These are phyloP conservation scores for Tripterygium wilfordii DNA, from an alignment of 177 flowering plant species.

Conservation along the genomic window DNA sequence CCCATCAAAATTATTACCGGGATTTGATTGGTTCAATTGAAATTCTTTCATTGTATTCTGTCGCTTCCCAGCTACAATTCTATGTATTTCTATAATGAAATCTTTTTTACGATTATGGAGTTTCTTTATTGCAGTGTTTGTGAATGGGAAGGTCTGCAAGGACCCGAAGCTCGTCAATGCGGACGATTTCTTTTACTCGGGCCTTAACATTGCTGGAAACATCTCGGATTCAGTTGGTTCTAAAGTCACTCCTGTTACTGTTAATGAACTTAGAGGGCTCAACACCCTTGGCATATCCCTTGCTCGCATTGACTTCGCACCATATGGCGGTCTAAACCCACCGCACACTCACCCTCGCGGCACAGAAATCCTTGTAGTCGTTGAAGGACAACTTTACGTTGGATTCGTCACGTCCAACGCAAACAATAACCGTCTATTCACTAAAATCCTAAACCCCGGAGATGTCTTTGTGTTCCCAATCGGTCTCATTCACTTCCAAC, in stretches of 20 bases:
- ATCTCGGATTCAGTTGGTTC: too few species aligned
- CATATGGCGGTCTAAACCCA: neutral
- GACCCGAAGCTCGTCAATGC: neutral
- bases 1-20: too few species aligned
- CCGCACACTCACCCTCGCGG: neutral
- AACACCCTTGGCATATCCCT: neutral
- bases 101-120: too few species aligned
- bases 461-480: conserved; percentile 5
- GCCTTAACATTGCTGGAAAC: too few species aligned
- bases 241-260: neutral
- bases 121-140: too few species aligned
- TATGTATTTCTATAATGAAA: too few species aligned
- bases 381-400: neutral
- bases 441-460: neutral
- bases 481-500: conserved; percentile 3
- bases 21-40: too few species aligned
- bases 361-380: neutral
- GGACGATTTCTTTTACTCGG: too few species aligned
- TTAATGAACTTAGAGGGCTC: neutral
- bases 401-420: conserved; percentile 12
- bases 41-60: too few species aligned
- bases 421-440: neutral
- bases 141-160: conserved; percentile 6
- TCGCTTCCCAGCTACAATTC: too few species aligned
- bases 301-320: neutral